Base-by-base conservation (phyloP, 345 rosid species). In the Populus ilicifolia region DNA sequence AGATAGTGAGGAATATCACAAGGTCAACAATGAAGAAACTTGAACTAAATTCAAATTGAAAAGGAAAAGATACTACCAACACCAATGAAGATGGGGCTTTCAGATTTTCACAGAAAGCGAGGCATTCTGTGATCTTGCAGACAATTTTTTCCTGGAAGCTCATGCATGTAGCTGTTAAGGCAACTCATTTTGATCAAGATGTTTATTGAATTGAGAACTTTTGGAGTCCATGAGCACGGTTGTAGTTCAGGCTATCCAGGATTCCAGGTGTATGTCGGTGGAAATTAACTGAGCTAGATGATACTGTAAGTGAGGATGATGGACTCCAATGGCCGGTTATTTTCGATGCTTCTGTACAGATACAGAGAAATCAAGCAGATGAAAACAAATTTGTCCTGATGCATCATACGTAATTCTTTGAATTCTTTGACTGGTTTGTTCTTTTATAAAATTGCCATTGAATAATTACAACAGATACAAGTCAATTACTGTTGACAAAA, bases 141-240 rank as follows among this genome's bases (percentile, higher is more conserved):
- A n/a, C 91, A 83, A 27, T 87, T 89, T 38, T 94, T 90, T 0
- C 85, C 89, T 13, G 92, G 93, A 30, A 93, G 93, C 89, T 90
- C 0, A 92, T 92, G 8, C 93, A 90, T 79, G 92, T 87, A 4
- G 93, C 93, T 88, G 85, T 87, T 90, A 90, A 89, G 89, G 94
- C 97, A 90, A 76, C 43, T 90, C 59, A 90, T 92, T 2, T 89
- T 90, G 54, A 94, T 90, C 80, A 92, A 92, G 2, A 89, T 92
- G 50, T 89, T 89, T 7, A 78, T 90, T 4, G 88, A 90, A 9
- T 71, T 76, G 0, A 90, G 87, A 33, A 16, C 7, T 14, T 17
- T 33, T 14, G 41, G n/a, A 30, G 50, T 46, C 50, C 50, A 46
- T 13, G 18, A 13, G 16, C 50, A 46, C 18, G 17, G 50, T 12